These are phyloP conservation scores for Seiridium cupressi DNA, from an alignment of 2,329 filamentous ascomycete species.

Conservation along the genomic window DNA sequence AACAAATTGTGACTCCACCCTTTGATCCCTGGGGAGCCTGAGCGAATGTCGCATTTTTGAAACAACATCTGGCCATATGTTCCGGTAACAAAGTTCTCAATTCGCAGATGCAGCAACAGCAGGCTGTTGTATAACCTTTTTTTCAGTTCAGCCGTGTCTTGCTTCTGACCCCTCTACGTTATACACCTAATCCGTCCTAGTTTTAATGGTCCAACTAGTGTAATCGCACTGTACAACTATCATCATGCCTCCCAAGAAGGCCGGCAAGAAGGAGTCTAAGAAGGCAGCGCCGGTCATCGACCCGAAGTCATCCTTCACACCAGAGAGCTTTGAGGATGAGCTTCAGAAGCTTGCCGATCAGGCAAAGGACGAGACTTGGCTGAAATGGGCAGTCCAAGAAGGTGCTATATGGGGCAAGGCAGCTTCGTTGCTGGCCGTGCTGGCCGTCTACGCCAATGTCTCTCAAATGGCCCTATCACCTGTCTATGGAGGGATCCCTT, in stretches of 20 bases:
- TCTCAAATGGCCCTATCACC: conserved; percentile 79
- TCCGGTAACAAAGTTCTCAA: conserved; percentile 3
- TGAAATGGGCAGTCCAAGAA: conserved; percentile 34
- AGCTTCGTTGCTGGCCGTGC: conserved; percentile 48
- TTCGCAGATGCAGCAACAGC: conserved; percentile 20
- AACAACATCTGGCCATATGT: conserved; percentile 13
- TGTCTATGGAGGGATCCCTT: conserved; percentile 82
- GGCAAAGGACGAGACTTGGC: conserved; percentile 28
- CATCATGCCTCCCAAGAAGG: conserved; percentile 27
- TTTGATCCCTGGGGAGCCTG: not conserved
- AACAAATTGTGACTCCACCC: conserved; percentile 11
- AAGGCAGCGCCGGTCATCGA: conserved; percentile 21
- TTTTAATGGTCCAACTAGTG: not conserved
- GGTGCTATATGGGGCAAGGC: conserved; percentile 39
- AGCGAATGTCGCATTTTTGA: conserved; percentile 6
- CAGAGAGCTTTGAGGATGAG: conserved; percentile 53
- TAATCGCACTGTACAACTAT: not conserved
- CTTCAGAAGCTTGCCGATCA: conserved; percentile 46
- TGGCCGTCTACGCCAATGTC: conserved; percentile 65
- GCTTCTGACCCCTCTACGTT: too few relatives aligned
- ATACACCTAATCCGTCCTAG: not conserved
- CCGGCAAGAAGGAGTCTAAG: conserved; percentile 17
- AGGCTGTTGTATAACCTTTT: conserved; percentile 24
- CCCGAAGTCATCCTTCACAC: conserved; percentile 38
- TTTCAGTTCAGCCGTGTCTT: not conserved